Evolutionary conservation across 2,329 filamentous ascomycete genomes (phyloP).

Genomic region (Penicillium nordicum): DNA sequence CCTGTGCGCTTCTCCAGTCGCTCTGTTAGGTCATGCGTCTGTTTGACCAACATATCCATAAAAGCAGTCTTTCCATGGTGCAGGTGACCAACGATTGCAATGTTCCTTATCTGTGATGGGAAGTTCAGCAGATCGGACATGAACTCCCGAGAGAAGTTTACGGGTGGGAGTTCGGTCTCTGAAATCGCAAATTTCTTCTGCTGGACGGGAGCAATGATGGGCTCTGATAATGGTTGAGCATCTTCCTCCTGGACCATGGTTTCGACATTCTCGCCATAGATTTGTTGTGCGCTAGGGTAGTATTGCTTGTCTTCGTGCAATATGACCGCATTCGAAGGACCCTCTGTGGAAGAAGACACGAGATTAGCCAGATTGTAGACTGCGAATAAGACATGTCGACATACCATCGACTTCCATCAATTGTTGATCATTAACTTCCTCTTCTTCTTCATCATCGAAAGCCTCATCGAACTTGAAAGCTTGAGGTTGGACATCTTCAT

Average conservation of each 20-base stretch:
- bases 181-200: conserved; percentile 96
- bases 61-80: conserved; percentile 98
- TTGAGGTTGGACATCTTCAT: conserved; percentile 71
- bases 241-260: conserved; percentile 96
- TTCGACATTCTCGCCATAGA: conserved; percentile 92
- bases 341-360: conserved; percentile 57
- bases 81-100: conserved; percentile 86
- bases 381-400: conserved; percentile 16
- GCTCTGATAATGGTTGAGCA: conserved; percentile 84
- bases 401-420: conserved; percentile 88
- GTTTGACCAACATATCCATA: conserved; percentile 95
- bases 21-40: conserved; percentile 84
- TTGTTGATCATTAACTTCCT: conserved; percentile 68
- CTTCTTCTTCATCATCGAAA: conserved; percentile 58
- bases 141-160: conserved; percentile 83
- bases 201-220: conserved; percentile 88
- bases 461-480: conserved; percentile 76
- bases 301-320: conserved; percentile 99
- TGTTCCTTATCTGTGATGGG: conserved; percentile 88
- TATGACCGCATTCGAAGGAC: conserved; percentile 92
- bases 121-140: conserved; percentile 97
- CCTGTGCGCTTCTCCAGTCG: conserved; percentile 77
- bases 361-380: conserved; percentile 24
- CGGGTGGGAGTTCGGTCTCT: conserved; percentile 83
- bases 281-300: conserved; percentile 94